phyloP scores from a whole-genome alignment of 164 flowering plant genomes.

The Cinnamomum chago region DNA sequence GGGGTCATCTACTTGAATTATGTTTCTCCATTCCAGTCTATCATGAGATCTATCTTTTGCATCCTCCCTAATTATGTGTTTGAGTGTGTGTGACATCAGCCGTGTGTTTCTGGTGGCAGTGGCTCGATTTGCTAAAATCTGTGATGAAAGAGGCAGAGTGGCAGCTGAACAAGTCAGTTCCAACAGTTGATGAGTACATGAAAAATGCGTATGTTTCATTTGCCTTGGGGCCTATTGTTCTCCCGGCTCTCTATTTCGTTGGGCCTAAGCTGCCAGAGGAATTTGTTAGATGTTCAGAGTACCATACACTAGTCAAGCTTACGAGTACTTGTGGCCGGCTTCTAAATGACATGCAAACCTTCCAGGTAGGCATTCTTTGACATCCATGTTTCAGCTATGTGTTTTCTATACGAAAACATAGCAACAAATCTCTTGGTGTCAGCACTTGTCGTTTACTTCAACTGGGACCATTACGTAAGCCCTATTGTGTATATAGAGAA shows the following conservation, averaged over 20 bases:
- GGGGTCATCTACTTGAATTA: no score
- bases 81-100: neutral
- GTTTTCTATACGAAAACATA: no score
- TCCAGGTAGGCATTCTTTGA: slow-evolving; percentile 17
- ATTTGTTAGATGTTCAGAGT: slow-evolving; percentile 19
- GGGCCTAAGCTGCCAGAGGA: slow-evolving; percentile 29
- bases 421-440: no score
- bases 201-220: slow-evolving; percentile 24
- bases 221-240: slow-evolving; percentile 34
- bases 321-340: slow-evolving; percentile 29
- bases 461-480: no score
- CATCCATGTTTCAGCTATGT: neutral
- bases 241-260: slow-evolving; percentile 27
- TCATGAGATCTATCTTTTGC: no score
- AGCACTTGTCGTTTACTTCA: no score
- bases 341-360: slow-evolving; percentile 30
- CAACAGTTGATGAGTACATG: slow-evolving; percentile 27
- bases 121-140: slow-evolving; percentile 25
- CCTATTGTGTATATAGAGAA: no score
- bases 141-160: slow-evolving; percentile 35
- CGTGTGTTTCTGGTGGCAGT: slow-evolving; percentile 15
- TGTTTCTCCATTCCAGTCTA: no score
- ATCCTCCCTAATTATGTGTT: neutral
- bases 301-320: slow-evolving; percentile 21
- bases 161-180: slow-evolving; percentile 18